A percentile compares a stretch with the other conserved stretches of the same genome.
These are phyloP conservation scores for Tolypocladium ophioglossoides DNA, from an alignment of 2,329 filamentous ascomycete genomes.

Conservation along the genomic window DNA sequence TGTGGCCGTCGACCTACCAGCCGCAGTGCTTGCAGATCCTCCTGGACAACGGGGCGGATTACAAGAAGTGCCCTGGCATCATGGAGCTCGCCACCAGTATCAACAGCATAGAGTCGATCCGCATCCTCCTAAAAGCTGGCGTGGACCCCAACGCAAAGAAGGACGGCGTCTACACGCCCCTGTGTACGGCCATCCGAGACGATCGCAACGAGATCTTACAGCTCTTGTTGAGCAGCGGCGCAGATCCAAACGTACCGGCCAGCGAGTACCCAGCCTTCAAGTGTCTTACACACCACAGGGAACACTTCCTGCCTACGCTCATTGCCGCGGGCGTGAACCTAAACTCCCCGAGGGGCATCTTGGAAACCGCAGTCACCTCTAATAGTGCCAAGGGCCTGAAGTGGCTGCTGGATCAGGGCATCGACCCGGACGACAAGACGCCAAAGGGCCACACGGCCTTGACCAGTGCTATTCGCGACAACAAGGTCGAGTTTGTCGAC, in stretches of 20 bases:
- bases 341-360: slow-evolving; percentile 49
- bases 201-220: slow-evolving; percentile 51
- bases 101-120: slow-evolving; percentile 53
- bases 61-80: slow-evolving; percentile 48
- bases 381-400: slow-evolving; percentile 51
- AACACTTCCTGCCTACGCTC: slow-evolving; percentile 48
- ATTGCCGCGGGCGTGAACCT: slow-evolving; percentile 51
- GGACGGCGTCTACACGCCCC: slow-evolving; percentile 56
- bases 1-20: slow-evolving; percentile 55
- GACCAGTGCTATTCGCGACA: slow-evolving; percentile 54
- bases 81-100: slow-evolving; percentile 54
- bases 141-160: slow-evolving; percentile 53
- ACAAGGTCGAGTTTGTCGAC: slow-evolving; percentile 48
- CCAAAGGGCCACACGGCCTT: slow-evolving; percentile 49
- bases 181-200: slow-evolving; percentile 59
- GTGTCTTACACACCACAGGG: slow-evolving; percentile 54
- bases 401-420: slow-evolving; percentile 49
- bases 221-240: slow-evolving; percentile 44
- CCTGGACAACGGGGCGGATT: slow-evolving; percentile 47
- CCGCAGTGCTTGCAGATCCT: slow-evolving; percentile 47
- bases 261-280: slow-evolving; percentile 59
- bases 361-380: slow-evolving; percentile 51
- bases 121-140: slow-evolving; percentile 44
- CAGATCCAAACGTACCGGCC: slow-evolving; percentile 52
- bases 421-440: slow-evolving; percentile 49